These are phyloP conservation scores for Acidomyces sp. DNA, from an alignment of 495 filamentous ascomycete genomes.

Conservation along the genomic window DNA sequence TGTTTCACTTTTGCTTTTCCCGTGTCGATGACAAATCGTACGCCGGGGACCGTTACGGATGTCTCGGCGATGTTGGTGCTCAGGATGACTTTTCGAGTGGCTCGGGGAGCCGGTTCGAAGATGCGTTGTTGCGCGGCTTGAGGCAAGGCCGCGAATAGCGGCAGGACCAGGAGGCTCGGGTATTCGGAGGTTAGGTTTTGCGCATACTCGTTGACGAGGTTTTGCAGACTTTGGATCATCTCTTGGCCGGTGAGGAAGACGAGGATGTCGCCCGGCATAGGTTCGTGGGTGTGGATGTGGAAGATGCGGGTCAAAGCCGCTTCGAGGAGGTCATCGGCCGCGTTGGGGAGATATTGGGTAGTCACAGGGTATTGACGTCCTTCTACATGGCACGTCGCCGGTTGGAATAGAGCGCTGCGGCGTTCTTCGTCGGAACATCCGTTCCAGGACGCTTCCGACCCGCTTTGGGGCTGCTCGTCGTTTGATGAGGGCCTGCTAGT, in stretches of 20 bases:
- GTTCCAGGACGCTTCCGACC: not conserved
- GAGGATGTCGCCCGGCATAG: constrained; percentile 82
- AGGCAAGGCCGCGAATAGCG: constrained; percentile 59
- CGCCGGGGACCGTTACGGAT: constrained; percentile 88
- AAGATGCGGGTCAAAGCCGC: constrained; percentile 72
- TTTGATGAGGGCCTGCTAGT: not conserved
- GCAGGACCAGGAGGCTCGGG: constrained; percentile 61
- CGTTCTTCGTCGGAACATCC: not conserved
- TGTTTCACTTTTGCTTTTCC: constrained; percentile 92
- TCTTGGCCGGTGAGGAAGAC: constrained; percentile 93
- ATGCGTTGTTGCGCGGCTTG: constrained; percentile 71
- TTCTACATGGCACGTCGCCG: constrained; percentile 53
- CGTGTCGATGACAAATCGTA: constrained; percentile 81
- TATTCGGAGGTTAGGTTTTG: constrained; percentile 53
- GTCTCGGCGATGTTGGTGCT: constrained; percentile 97
- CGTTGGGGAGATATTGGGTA: constrained; percentile 58
- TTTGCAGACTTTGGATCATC: constrained; percentile 70
- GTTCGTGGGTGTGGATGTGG: constrained; percentile 74
- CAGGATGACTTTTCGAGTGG: constrained; percentile 77
- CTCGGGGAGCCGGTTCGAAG: constrained; percentile 61
- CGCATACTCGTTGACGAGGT: constrained; percentile 68
- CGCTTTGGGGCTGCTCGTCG: not conserved
- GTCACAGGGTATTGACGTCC: constrained; percentile 83
- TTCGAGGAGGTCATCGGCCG: constrained; percentile 74
- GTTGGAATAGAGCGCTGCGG: not conserved